A percentile compares a stretch with the other conserved stretches of the same genome.
phyloP scores from a whole-genome alignment of 257 asterid genomes.

The Solanum commersonii region DNA sequence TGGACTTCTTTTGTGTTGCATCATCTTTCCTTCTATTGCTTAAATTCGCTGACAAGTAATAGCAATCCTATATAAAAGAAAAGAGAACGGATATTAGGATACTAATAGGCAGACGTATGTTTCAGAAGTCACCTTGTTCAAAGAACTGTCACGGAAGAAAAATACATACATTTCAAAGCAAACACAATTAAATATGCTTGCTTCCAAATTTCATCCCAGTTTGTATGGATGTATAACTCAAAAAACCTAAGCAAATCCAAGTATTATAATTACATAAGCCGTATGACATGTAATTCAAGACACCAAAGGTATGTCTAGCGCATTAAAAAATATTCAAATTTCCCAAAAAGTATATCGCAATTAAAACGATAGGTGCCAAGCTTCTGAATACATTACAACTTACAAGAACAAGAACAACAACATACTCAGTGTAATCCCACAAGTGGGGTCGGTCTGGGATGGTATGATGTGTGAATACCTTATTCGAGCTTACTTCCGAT shows the following conservation, averaged over 20 bases:
- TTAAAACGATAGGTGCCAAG: background rate
- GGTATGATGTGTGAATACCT: background rate
- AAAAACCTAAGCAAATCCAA: background rate
- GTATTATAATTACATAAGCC: too few relatives aligned
- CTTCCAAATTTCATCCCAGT: background rate
- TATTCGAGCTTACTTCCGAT: background rate
- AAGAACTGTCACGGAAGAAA: background rate
- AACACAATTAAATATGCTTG: background rate
- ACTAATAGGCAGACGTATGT: background rate
- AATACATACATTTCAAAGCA: background rate
- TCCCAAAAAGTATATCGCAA: background rate
- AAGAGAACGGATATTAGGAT: background rate
- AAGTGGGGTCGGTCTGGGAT: background rate
- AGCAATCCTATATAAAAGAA: background rate
- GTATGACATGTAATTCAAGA: background rate
- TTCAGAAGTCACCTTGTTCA: background rate
- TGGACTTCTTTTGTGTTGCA: slow-evolving; percentile 70
- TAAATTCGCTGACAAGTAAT: slow-evolving; percentile 10
- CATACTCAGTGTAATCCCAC: accelerated
- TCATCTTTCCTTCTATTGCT: slow-evolving; percentile 37
- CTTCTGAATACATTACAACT: background rate
- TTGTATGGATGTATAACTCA: background rate
- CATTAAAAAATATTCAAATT: background rate
- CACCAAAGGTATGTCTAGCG: background rate
- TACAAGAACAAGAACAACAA: background rate